Percentiles rank a stretch among this genome's conserved stretches.
phyloP scores from a whole-genome alignment of 805 yeast species.

The Ogataea trehaloabstinens region DNA sequence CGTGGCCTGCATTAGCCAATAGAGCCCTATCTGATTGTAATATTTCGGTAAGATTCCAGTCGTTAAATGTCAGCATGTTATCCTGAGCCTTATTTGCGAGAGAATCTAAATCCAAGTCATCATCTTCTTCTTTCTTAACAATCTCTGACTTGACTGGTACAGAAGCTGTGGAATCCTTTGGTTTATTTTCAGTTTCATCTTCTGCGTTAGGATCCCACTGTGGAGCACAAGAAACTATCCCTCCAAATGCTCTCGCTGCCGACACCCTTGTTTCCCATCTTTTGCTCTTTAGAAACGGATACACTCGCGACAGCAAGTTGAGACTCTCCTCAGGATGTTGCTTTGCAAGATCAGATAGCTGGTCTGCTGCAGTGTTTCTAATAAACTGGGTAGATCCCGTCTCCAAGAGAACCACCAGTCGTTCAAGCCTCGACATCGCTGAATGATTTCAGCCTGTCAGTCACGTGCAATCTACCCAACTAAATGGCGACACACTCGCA shows the following conservation, averaged over 20 bases:
- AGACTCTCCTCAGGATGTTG: conserved; percentile 92
- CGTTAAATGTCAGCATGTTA: conserved; percentile 44
- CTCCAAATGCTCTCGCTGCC: conserved; percentile 93
- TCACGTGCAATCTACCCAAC: too few relatives aligned
- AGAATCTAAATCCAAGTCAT: conserved; percentile 30
- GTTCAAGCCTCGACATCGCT: conserved; percentile 34
- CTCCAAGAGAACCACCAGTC: conserved; percentile 55
- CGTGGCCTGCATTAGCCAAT: conserved; percentile 61
- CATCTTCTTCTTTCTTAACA: conserved; percentile 24
- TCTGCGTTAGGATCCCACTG: conserved; percentile 78
- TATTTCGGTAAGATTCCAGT: conserved; percentile 49
- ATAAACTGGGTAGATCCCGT: conserved; percentile 94
- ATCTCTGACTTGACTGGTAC: conserved; percentile 8
- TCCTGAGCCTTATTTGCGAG: conserved; percentile 45
- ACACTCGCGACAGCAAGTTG: conserved; percentile 79
- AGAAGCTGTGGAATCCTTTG: background rate
- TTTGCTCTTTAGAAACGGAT: conserved; percentile 76
- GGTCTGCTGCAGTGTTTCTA: conserved; percentile 96
- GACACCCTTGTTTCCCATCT: conserved; percentile 97
- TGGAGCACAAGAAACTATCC: conserved; percentile 75
- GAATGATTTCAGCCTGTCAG: too few relatives aligned
- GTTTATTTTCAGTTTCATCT: conserved; percentile 14
- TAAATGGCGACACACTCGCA: too few relatives aligned
- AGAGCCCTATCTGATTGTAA: conserved; percentile 52
- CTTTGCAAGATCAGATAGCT: conserved; percentile 88